Conservation (phyloP, 176 grass and related monocot species). For the Ensete ventricosum region DNA sequence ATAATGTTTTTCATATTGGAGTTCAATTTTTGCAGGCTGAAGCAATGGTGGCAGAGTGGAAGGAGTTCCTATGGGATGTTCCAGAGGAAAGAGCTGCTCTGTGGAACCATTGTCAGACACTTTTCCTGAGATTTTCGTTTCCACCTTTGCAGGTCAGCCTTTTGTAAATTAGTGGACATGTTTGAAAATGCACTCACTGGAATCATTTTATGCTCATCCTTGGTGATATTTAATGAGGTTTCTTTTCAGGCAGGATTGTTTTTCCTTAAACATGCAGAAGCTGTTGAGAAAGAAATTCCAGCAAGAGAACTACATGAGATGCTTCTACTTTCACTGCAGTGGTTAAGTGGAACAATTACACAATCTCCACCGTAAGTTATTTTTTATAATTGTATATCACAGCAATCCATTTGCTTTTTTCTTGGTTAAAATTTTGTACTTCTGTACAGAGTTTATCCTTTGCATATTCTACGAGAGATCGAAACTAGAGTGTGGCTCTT, state of each 20-base stretch:
- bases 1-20: constrained; percentile 6
- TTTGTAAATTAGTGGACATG: neutral
- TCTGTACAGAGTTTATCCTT: constrained; percentile 70
- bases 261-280: constrained; percentile 96
- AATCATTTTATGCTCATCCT: neutral
- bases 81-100: constrained; percentile 91
- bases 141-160: constrained; percentile 50
- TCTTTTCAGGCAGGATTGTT: constrained; percentile 62
- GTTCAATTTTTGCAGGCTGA: constrained; percentile 51
- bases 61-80: constrained; percentile 96
- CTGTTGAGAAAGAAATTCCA: constrained; percentile 81
- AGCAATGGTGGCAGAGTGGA: constrained; percentile 98
- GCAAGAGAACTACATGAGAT: constrained; percentile 84
- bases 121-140: constrained; percentile 78
- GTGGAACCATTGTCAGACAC: constrained; percentile 87
- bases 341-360: constrained; percentile 95
- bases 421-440: constrained; percentile 18
- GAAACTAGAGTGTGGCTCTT: constrained; percentile 98
- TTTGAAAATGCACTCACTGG: neutral
- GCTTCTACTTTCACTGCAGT: constrained; percentile 79
- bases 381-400: neutral
- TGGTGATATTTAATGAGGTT: neutral
- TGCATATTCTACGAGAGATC: constrained; percentile 90
- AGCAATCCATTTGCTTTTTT: constrained; percentile 8
- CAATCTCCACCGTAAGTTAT: constrained; percentile 72